Percentiles rank a stretch among this genome's conserved stretches.
phyloP scores from a whole-genome alignment of 805 yeast species.

The Barnettozyma californica region DNA sequence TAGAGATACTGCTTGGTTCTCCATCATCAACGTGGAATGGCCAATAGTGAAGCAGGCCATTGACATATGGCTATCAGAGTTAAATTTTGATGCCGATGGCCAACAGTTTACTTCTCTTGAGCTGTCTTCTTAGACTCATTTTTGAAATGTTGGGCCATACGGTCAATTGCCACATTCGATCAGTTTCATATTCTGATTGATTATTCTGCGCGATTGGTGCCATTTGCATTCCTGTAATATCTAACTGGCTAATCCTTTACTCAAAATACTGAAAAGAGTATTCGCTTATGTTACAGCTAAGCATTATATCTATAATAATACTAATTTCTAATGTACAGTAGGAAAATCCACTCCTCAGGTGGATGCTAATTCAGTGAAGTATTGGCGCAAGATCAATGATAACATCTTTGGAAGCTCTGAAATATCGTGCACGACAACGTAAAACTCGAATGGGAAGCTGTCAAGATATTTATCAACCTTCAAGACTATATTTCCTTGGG shows the following conservation, averaged over 20 bases:
- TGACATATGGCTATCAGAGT: background rate
- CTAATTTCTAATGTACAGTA: slow-evolving; percentile 8
- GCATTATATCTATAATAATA: background rate
- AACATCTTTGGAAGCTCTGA: slow-evolving; percentile 89
- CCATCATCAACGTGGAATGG: slow-evolving; percentile 1
- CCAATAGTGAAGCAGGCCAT: background rate
- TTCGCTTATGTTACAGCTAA: background rate
- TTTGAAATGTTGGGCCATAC: background rate
- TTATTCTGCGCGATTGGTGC: background rate
- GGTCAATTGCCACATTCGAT: too few species aligned
- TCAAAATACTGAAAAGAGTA: background rate
- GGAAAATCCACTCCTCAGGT: slow-evolving; percentile 2
- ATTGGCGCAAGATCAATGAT: slow-evolving; percentile 84
- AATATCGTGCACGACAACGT: slow-evolving; percentile 87
- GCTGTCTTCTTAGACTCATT: background rate
- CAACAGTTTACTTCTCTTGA: background rate
- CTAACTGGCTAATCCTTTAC: too few species aligned
- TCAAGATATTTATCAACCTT: slow-evolving; percentile 83
- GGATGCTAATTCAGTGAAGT: slow-evolving; percentile 68
- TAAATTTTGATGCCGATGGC: slow-evolving; percentile 2
- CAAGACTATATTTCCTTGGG: slow-evolving; percentile 62
- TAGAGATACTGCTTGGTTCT: slow-evolving; percentile 8
- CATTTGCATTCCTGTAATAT: too few species aligned
- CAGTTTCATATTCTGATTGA: too few species aligned
- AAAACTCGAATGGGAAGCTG: slow-evolving; percentile 93